These are phyloP conservation scores for Pleurotus pulmonarius DNA, from an alignment of 768 basidiomycete genomes.

Conservation along the genomic window DNA sequence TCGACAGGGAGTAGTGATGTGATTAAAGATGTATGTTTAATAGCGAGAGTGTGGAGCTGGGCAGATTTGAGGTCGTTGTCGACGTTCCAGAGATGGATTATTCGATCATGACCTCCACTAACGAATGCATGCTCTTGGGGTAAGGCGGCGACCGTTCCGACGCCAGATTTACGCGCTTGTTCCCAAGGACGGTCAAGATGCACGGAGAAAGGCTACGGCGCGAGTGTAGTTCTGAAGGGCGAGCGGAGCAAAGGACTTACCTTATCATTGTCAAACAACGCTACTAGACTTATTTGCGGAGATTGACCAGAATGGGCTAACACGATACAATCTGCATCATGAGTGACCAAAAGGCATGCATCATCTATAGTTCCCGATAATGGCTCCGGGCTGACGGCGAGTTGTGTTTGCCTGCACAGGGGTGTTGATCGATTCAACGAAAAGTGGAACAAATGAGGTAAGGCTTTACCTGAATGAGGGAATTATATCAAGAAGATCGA, in stretches of 20 bases:
- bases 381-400: background rate
- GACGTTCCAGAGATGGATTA: slow-evolving; percentile 44
- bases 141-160: slow-evolving; percentile 39
- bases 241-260: slow-evolving; percentile 17
- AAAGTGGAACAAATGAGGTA: background rate
- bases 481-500: slow-evolving; percentile 25
- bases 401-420: background rate
- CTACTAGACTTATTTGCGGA: slow-evolving; percentile 25
- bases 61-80: slow-evolving; percentile 27
- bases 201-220: slow-evolving; percentile 5
- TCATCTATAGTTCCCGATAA: slow-evolving; percentile 29
- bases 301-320: slow-evolving; percentile 36
- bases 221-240: background rate
- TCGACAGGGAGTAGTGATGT: slow-evolving; percentile 39
- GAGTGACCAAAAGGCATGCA: slow-evolving; percentile 30
- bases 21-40: slow-evolving; percentile 39
- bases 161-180: slow-evolving; percentile 33
- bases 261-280: slow-evolving; percentile 9
- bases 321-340: slow-evolving; percentile 22
- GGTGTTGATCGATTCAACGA: background rate
- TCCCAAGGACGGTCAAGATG: slow-evolving; percentile 25
- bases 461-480: slow-evolving; percentile 18
- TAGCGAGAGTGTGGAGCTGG: slow-evolving; percentile 25
- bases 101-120: slow-evolving; percentile 47
- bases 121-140: slow-evolving; percentile 38